These are phyloP conservation scores for Papilionanthe hybrid DNA, from an alignment of 116 monocot genomes.

Conservation along the genomic window DNA sequence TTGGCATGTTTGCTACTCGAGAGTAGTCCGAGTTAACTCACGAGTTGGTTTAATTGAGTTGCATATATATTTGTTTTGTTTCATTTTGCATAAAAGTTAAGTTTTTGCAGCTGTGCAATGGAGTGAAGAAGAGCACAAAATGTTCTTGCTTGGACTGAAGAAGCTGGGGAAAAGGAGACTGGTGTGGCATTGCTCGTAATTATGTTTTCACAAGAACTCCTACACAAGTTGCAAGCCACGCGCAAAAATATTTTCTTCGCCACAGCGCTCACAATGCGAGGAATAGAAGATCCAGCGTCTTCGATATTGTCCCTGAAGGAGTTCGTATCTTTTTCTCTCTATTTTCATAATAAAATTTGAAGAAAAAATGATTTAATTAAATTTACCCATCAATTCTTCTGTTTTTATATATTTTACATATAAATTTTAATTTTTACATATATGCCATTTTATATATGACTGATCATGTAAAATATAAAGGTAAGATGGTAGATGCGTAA, in stretches of 20 bases:
- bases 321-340: neutral
- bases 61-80: neutral
- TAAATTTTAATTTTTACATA: too few species aligned
- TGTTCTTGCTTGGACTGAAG: neutral
- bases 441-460: too few species aligned
- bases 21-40: too few species aligned
- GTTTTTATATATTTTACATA: too few species aligned
- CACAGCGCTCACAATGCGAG: neutral
- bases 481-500: too few species aligned
- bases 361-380: neutral
- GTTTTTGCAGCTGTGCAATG: neutral
- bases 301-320: neutral
- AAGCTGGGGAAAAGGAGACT: neutral
- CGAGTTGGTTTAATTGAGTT: too few species aligned
- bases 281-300: neutral
- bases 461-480: too few species aligned
- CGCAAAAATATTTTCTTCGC: neutral
- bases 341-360: neutral
- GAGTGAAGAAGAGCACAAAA: neutral
- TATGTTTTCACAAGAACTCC: conserved; percentile 1
- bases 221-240: conserved; percentile 1
- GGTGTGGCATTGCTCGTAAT: conserved; percentile 1
- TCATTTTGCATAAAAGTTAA: neutral
- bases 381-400: too few species aligned
- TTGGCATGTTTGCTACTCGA: too few species aligned